A percentile compares a stretch with the other conserved stretches of the same genome.
Evolutionary conservation across 139 green algal species (phyloP).

Genomic region (Chlamydomonas asymmetrica): DNA sequence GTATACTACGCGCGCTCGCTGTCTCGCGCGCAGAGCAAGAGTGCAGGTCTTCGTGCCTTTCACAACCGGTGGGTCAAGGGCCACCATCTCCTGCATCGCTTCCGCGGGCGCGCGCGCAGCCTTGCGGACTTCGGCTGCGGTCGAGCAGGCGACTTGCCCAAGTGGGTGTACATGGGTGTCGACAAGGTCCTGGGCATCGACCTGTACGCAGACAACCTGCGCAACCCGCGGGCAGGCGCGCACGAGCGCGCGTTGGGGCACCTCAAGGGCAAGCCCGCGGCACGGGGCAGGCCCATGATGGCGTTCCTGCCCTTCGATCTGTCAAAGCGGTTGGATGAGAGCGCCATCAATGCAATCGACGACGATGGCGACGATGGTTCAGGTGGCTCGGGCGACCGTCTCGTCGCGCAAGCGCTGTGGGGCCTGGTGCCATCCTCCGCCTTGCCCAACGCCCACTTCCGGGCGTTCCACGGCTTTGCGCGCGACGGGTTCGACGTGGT

Average conservation of each 20-base stretch:
- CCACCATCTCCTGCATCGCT: neutral
- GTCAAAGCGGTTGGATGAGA: too few relatives aligned
- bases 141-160: neutral
- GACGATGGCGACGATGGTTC: too few relatives aligned
- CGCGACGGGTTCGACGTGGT: too few relatives aligned
- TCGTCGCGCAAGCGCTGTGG: too few relatives aligned
- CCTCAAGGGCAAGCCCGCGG: neutral
- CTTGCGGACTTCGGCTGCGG: neutral
- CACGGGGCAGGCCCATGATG: neutral
- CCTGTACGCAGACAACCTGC: neutral
- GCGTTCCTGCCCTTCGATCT: neutral
- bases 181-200: neutral
- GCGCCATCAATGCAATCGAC: too few relatives aligned
- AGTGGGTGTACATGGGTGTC: neutral
- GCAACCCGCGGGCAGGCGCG: neutral
- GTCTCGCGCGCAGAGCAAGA: neutral
- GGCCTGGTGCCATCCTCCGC: too few relatives aligned
- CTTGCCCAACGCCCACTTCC: too few relatives aligned
- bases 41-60: neutral
- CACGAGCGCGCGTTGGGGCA: neutral
- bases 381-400: too few relatives aligned
- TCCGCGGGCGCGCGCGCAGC: neutral
- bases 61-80: slow-evolving; percentile 1
- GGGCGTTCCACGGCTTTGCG: too few relatives aligned
- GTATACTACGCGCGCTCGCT: neutral